Base-by-base conservation (phyloP, 1,139 yeast genomes). In the Pneumocystis sp. region DNA sequence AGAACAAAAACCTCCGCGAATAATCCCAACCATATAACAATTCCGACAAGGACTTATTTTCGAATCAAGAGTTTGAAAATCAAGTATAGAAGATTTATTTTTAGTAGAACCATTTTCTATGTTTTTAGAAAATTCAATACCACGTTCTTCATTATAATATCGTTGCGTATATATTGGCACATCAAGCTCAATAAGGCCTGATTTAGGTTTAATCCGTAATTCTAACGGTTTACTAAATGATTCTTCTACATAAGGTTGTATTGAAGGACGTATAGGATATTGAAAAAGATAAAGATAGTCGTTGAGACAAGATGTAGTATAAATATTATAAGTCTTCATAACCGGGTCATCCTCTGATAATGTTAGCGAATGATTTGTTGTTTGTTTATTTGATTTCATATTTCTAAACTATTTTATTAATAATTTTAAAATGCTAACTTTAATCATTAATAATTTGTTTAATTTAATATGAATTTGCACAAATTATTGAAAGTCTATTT, bases 311-410 rank as follows among this genome's bases (percentile, higher is more conserved):
- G 76, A 72, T 10, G 80, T 75, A 61, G 81, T 69, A 67, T 79
- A 82, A 12, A 93, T 77, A 1, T 97, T 96, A 25, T 88, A 82
- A 63, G 88, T 88, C 63, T 83, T 81, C 1, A 90, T 80, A 10
- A 93, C 81, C 1, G 96, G 95, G 76, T 91, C 97, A 56, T 84
- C 89, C 31, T 76, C 79, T 44, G 25, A 44, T 44, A 19, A 44
- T 19, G 29, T 19, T 21, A 44, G 10, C 6, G 56, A 44, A 44
- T 21, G 56, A 19, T 19, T 7, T 44, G 19, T n/a, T 44, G 19
- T 44, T 44, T 29, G 19, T 44, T 44, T 29, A 19, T 19, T 44
- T 44, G 25, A 21, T 21, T 44, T 44, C 56, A 44, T 44, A 17
- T 44, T 44, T 21, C 25, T 10, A 44, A 19, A 44, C 6, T 44